Conservation (phyloP, 1,284 basidiomycete genomes). For the Cutaneotrichosporon sp. region DNA sequence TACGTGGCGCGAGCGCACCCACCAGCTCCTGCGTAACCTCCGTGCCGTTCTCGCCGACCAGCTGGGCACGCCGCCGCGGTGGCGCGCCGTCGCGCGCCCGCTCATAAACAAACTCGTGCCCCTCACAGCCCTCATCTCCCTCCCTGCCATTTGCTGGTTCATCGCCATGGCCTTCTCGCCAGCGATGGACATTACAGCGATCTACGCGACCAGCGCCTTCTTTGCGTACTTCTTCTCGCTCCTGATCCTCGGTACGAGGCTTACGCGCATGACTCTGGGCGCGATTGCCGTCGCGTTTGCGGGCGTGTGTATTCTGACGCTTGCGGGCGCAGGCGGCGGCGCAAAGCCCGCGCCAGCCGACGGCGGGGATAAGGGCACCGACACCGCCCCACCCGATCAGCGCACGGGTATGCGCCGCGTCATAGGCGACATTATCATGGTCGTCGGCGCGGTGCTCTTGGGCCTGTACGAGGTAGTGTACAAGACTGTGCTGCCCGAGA, state of each 20-base stretch:
- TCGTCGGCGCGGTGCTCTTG: conserved; percentile 40
- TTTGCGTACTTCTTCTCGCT: conserved; percentile 44
- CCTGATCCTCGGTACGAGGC: conserved; percentile 34
- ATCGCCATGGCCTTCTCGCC: conserved; percentile 36
- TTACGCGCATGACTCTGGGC: conserved; percentile 35
- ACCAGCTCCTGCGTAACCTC: conserved; percentile 12
- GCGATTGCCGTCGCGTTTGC: conserved; percentile 44
- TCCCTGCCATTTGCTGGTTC: conserved; percentile 41
- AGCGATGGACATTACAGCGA: conserved; percentile 41
- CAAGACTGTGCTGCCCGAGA: conserved; percentile 46
- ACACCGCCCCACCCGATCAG: neutral
- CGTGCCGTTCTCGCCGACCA: conserved; percentile 18
- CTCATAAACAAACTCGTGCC: conserved; percentile 27
- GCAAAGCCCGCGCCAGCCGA: conserved; percentile 1
- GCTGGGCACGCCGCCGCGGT: conserved; percentile 18
- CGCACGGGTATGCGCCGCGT: conserved; percentile 23
- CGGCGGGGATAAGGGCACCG: neutral
- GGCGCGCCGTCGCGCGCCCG: conserved; percentile 22
- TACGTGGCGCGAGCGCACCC: neutral
- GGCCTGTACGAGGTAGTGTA: conserved; percentile 49
- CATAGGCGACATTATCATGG: conserved; percentile 46
- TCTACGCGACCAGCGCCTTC: conserved; percentile 41
- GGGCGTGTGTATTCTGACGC: conserved; percentile 42
- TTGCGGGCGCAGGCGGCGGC: conserved; percentile 22
- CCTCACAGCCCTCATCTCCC: conserved; percentile 33